Evolutionary conservation across 2,329 filamentous ascomycete genomes (phyloP).

Genomic region (Beauveria caledonica): DNA sequence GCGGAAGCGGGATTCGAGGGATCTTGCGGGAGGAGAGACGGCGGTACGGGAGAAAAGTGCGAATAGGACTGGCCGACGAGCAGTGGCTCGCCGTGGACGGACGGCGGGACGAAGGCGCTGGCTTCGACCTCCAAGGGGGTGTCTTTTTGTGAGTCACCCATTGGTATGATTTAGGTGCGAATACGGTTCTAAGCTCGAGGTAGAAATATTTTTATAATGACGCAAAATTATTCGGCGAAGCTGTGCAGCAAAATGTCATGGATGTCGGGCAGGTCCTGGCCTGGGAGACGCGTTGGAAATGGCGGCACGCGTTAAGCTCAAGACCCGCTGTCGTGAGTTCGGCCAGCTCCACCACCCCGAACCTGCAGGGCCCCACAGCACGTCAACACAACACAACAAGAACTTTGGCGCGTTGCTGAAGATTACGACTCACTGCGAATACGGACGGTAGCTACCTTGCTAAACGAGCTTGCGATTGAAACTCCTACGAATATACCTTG

Average conservation of each 20-base stretch:
- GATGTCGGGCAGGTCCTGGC: background rate
- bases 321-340: background rate
- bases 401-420: background rate
- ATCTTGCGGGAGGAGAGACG: constrained; percentile 43
- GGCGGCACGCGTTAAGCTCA: constrained; percentile 3
- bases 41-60: constrained; percentile 62
- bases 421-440: background rate
- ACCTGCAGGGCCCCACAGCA: constrained; percentile 8
- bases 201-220: too few relatives aligned
- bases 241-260: background rate
- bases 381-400: constrained; percentile 11
- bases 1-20: constrained; percentile 25
- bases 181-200: too few relatives aligned
- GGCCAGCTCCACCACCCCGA: background rate
- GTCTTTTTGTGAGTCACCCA: constrained; percentile 29
- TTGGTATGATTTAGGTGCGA: constrained; percentile 12
- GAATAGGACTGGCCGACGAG: constrained; percentile 60
- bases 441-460: background rate
- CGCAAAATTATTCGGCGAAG: background rate
- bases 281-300: constrained; percentile 6
- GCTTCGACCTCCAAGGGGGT: constrained; percentile 9
- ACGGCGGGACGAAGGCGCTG: constrained; percentile 57
- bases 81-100: constrained; percentile 49
- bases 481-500: background rate
- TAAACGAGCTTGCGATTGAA: background rate